Evolutionary conservation across 192 early-diverging fungal genomes (phyloP).

Genomic region (Backusella westeae): DNA sequence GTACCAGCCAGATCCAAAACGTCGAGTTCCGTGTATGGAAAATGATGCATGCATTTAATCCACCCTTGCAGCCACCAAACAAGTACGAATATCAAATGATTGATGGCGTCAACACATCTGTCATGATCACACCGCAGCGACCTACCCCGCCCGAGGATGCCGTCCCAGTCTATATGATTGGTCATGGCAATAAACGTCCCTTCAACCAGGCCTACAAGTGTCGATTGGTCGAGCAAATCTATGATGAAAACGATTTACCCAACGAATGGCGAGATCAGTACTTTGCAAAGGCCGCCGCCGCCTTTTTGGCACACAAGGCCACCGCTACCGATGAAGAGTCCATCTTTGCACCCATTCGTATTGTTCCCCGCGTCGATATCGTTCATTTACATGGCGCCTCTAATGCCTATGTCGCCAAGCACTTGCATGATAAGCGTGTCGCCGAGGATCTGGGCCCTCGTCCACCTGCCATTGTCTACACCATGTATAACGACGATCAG

Average conservation of each 20-base stretch:
- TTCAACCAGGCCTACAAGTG: slow-evolving; percentile 48
- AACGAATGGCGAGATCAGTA: slow-evolving; percentile 58
- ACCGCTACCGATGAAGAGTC: slow-evolving; percentile 45
- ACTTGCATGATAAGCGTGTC: slow-evolving; percentile 33
- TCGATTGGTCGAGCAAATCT: slow-evolving; percentile 38
- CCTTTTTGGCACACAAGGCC: slow-evolving; percentile 46
- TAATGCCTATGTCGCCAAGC: slow-evolving; percentile 41
- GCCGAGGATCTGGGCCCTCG: slow-evolving; percentile 33
- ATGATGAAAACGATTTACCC: slow-evolving; percentile 41
- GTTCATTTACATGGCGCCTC: slow-evolving; percentile 37
- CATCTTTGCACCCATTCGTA: slow-evolving; percentile 39
- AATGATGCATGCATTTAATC: slow-evolving; percentile 26
- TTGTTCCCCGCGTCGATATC: slow-evolving; percentile 40
- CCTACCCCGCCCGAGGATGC: neutral
- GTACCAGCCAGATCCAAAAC: slow-evolving; percentile 13
- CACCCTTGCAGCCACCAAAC: slow-evolving; percentile 5
- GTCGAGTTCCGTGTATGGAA: slow-evolving; percentile 44
- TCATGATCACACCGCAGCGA: neutral
- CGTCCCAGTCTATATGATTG: slow-evolving; percentile 52
- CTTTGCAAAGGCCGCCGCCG: slow-evolving; percentile 54
- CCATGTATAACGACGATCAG: slow-evolving; percentile 54
- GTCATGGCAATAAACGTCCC: slow-evolving; percentile 44
- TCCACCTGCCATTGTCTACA: slow-evolving; percentile 53
- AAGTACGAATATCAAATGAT: slow-evolving; percentile 15
- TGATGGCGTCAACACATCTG: neutral